phyloP scores from a whole-genome alignment of 2,329 filamentous ascomycete genomes.

The Claviceps paspali region DNA sequence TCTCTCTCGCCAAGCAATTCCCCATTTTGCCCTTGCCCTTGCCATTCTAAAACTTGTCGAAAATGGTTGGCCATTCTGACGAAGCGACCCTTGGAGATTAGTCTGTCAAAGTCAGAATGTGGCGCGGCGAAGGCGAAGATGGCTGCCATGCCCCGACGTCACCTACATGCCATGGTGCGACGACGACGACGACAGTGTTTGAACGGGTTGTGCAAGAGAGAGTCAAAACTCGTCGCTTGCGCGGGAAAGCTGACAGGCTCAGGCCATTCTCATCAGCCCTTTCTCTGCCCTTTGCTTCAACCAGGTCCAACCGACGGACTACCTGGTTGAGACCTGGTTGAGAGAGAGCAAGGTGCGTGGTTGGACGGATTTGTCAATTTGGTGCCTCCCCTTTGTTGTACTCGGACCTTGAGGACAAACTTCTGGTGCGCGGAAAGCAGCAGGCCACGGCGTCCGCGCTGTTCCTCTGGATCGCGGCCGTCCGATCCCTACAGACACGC shows the following conservation, averaged over 20 bases:
- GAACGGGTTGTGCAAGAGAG: background rate
- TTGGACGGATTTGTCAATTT: background rate
- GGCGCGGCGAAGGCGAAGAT: too few relatives aligned
- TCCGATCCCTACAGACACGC: conserved; percentile 9
- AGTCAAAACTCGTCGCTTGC: background rate
- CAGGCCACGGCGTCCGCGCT: conserved; percentile 8
- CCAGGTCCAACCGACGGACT: background rate
- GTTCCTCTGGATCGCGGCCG: conserved; percentile 3
- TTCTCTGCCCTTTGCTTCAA: background rate
- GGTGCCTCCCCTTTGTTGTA: background rate
- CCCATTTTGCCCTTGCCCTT: too few relatives aligned
- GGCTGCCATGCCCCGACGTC: too few relatives aligned
- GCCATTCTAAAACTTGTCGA: too few relatives aligned
- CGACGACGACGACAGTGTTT: background rate
- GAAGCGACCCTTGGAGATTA: too few relatives aligned
- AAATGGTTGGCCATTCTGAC: too few relatives aligned
- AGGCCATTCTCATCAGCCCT: background rate
- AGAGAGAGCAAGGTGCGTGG: background rate
- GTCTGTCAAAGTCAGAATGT: background rate
- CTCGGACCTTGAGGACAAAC: background rate
- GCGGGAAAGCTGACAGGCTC: background rate
- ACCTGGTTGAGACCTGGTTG: too few relatives aligned
- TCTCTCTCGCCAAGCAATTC: too few relatives aligned
- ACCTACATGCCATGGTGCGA: background rate
- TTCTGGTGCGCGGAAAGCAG: background rate